Base-by-base conservation (phyloP, 495 filamentous ascomycete species). In the Penicillium psychrofluorescens region DNA sequence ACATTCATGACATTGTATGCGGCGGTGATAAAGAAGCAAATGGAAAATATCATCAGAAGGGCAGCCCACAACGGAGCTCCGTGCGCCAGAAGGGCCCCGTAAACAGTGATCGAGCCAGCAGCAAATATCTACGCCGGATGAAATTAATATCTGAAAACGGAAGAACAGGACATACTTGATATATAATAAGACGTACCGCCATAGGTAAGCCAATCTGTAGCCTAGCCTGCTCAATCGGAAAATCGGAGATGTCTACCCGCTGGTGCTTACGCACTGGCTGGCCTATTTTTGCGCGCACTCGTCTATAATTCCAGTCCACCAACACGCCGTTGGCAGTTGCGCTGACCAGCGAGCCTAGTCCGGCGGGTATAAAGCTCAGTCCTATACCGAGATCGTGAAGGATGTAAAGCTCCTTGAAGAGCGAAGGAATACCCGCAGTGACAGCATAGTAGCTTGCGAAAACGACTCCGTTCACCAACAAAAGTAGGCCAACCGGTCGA, bases 261-360 rank as follows among this genome's bases (percentile, higher is more conserved):
- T 66, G 63, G 41, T 64, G 62, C 31, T 55, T 61, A 34, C 72
- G 62, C 27, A 74, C 58, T 6, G 53, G 56, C 13, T 75, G 41
- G 3, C 66, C 68, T 1, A 37, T 10, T 22, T 27, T 15, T 8
- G 31, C 2, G 12, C 56, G 57, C 22, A 58, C 45, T 11, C 66
- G 63, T 9, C 66, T 55, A 43, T 70, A 76, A 40, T 76, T 71
- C 66, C 68, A 71, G 45, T 78, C 72, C 2, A 79, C 53, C 2
- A 74, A 35, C 58, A 88, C 80, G 45, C 90, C 90, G 64, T 91
- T 88, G 49, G 87, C 53, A 84, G 84, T 53, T 77, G 87, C 58
- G 84, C 90, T 54, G 22, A 56, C 8, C 4, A 95, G 76, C 29
- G 88, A 90, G 35, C 90, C 66, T 0, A 62, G 13, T 0, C 63